Base-by-base conservation (phyloP, 306 rosid genomes). In the Quercus bicolor region DNA sequence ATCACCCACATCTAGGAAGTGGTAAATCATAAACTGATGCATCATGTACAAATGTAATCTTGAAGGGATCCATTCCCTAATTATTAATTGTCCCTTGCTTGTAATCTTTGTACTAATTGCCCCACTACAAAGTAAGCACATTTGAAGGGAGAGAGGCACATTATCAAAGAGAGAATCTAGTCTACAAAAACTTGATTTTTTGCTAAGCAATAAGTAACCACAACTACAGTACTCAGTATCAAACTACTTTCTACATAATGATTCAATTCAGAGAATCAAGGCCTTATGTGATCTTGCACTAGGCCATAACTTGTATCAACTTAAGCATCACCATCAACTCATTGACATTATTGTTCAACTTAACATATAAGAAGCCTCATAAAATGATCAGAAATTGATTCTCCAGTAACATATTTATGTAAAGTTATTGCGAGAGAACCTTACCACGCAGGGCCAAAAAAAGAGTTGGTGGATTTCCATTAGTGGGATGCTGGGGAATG, bases 391-490 rank as follows among this genome's bases (percentile, higher is more conserved):
- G 48, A n/a, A 70, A 19, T 23, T 26, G 69, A 29, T 16, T 28
- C 26, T 62, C 40, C 11, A 0, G 40, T 2, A 61, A 61, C 26
- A 62, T 26, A 10, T 62, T 14, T 62, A 62, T 19, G 19, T 55
- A 6, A n/a, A 13, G 19, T 21, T 45, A 51, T 37, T 33, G 9
- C 3, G 33, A 54, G 57, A 55, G 51, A 33, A 66, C 74, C 54
- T 75, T 93, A 95, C 99, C 99, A 73, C 77, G 91, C 60, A 95
- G 72, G 14, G 80, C 96, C 78, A 95, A 81, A 84, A 93, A 84
- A 66, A 95, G 80, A 77, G 98, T 89, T 68, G 99, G 99, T 75
- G 99, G 99, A 80, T 95, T 95, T 84, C 94, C 99, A 87, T 95
- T 91, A 72, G 96, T 87, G 79, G 98, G 96, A 86, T 86, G 81